These are phyloP conservation scores for Anthostomella pinea DNA, from an alignment of 2,329 filamentous ascomycete genomes.

Conservation along the genomic window DNA sequence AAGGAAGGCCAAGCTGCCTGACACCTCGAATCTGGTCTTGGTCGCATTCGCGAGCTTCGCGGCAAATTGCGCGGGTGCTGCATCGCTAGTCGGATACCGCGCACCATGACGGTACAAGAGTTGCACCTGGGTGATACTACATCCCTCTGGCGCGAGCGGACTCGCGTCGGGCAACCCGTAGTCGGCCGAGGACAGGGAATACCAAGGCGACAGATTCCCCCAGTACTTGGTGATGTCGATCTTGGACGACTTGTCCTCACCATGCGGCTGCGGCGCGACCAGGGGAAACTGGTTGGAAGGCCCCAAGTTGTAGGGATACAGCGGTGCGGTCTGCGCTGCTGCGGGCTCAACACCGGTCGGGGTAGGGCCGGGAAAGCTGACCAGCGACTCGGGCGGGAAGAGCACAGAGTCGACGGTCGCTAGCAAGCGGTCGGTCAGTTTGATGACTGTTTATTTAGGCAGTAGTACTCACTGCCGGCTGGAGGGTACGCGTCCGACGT, in stretches of 20 bases:
- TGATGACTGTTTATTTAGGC: no score
- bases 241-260: constrained; percentile 17
- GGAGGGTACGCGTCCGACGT: constrained; percentile 21
- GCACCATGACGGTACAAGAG: constrained; percentile 34
- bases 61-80: constrained; percentile 29
- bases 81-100: constrained; percentile 31
- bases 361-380: constrained; percentile 29
- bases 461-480: constrained; percentile 15
- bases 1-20: constrained; percentile 29
- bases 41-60: constrained; percentile 33
- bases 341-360: constrained; percentile 29
- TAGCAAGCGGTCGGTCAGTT: no score
- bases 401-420: constrained; percentile 27
- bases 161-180: constrained; percentile 31
- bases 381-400: constrained; percentile 30
- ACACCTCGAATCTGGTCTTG: constrained; percentile 31
- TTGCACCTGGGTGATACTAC: constrained; percentile 31
- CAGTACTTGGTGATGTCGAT: constrained; percentile 33
- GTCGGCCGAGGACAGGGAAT: constrained; percentile 31
- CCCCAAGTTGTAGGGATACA: constrained; percentile 28
- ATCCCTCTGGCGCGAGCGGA: constrained; percentile 29
- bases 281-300: constrained; percentile 31
- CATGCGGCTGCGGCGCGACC: constrained; percentile 25
- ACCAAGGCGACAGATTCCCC: constrained; percentile 35
- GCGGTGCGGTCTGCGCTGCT: constrained; percentile 27